Evolutionary conservation across 305 asterid genomes (phyloP), one percentile per base, ranked within the genome.

Genomic region (Salvia sclarea): DNA sequence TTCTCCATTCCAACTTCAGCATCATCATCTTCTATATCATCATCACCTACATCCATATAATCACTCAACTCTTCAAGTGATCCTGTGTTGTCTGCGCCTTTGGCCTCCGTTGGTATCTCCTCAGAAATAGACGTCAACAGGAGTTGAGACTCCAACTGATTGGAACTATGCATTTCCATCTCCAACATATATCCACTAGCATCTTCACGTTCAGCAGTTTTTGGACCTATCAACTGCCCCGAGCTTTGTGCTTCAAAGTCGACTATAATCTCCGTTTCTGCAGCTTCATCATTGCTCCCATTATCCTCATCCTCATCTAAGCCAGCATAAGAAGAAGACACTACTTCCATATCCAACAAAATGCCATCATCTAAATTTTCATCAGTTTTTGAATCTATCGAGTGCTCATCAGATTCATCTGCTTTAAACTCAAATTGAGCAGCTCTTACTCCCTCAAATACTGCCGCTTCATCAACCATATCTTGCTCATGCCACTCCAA

Each of bases 1-100:
- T 71, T 66, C 70, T 57, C 69, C 30, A 25, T 47, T 60, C 53
- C 84, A 69, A 10, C 75, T 22, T 50, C 75, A 38, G 7, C 8
- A 20, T 74, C 70, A 45, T 37, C 37, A 50, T 38, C 38, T 59
- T 62, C 75, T 7, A 3, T 18, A 61, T 61, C 64, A 54, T 71
- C 60, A 24, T 31, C 60, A 22, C 31, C 40, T 49, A 66, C 69
- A 8, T 49, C 11, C 17, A 35, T 56, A 17, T 62, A 45, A 53
- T 48, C 65, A 45, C 22, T 64, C 11, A 54, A 52, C 48, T 61
- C 57, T 59, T 38, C 82, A 1, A 30, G 58, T 21, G 52, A 68
- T 58, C 61, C 68, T 8, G 28, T 33, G 25, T 25, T 59, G 54
- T 52, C 69, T 58, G 17, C 54, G 25, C 35, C 55, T 47, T 55